Base-by-base conservation (phyloP, 2,329 filamentous ascomycete species). In the Colletotrichum magnum region DNA sequence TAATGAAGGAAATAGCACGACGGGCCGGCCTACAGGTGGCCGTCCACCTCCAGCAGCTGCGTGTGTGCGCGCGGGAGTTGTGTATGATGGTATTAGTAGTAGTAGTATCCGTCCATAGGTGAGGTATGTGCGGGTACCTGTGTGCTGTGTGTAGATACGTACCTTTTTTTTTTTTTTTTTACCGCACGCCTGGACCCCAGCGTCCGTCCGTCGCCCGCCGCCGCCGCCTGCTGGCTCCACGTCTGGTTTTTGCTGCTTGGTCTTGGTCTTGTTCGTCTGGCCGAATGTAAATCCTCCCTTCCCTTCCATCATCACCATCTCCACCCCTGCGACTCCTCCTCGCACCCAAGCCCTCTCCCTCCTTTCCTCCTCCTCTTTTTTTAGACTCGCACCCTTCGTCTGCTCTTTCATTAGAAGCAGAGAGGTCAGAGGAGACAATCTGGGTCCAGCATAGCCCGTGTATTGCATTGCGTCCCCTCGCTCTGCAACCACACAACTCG, bases 401-500 rank as follows among this genome's bases (percentile, higher is more conserved):
- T 72, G 70, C 70, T 68, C 70, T 72, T 72, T 72, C 68, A 70
- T 64, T 72, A 72, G 70, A 71, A 64, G 70, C 70, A 72, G 70
- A 68, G 63, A 71, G 62, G 54, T 64, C 53, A 26, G 68, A 68
- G 59, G 70, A 64, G 65, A 71, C 64, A 51, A 71, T 39, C 32
- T 61, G 66, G 51, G 67, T 52, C 36, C 28, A 66, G 62, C 57
- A 43, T 39, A 45, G 62, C 56, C 54, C 32, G 51, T 67, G 56
- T 26, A 56, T 26, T 47, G 62, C 62, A 61, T 67, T 67, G 67
- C 67, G 67, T 45, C 51, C 21, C n/a, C 15, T 58, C 15, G 66
- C 61, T 60, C 66, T 69, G 61, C 48, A 51, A 12, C 32, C 41
- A 36, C 62, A 58, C 39, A 50, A 50, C 51, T 57, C 56, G 62